Conservation (phyloP, 148 eudicot species). For the Spergularia bocconei region DNA sequence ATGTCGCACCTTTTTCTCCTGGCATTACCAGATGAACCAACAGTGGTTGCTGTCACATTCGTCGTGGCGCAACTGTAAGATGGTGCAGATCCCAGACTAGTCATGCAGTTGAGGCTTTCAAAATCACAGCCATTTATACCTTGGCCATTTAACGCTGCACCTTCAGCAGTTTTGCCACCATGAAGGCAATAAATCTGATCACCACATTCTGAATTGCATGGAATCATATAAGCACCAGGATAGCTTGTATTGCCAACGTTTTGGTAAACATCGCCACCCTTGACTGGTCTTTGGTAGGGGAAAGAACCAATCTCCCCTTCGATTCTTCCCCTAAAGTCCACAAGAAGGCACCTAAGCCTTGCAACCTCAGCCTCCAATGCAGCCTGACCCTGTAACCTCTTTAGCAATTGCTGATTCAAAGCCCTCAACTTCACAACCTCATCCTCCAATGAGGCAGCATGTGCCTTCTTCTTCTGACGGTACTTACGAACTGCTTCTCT, state of each 20-base stretch:
- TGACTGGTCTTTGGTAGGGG: conserved; percentile 75
- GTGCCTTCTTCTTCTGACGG: conserved; percentile 93
- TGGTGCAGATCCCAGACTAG: conserved; percentile 44
- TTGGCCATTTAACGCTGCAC: conserved; percentile 35
- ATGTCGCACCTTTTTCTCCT: conserved; percentile 60
- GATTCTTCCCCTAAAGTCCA: conserved; percentile 87
- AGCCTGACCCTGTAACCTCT: conserved; percentile 76
- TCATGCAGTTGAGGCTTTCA: conserved; percentile 63
- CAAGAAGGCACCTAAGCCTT: conserved; percentile 90
- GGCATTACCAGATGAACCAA: conserved; percentile 41
- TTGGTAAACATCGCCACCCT: conserved; percentile 47
- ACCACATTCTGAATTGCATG: conserved; percentile 69
- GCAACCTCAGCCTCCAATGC: conserved; percentile 77
- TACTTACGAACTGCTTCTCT: conserved; percentile 93
- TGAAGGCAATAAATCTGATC: conserved; percentile 74
- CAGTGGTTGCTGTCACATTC: conserved; percentile 30
- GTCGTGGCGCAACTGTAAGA: conserved; percentile 47
- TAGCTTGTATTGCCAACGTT: conserved; percentile 36
- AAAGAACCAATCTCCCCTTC: conserved; percentile 95
- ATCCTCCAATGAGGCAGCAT: conserved; percentile 74
- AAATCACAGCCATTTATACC: conserved; percentile 60
- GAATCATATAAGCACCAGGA: conserved; percentile 54
- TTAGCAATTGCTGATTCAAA: conserved; percentile 74
- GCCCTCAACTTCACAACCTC: conserved; percentile 83
- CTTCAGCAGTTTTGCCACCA: conserved; percentile 46